Evolutionary conservation across 257 asterid species (phyloP).

Genomic region (Voacanga thouarsii): DNA sequence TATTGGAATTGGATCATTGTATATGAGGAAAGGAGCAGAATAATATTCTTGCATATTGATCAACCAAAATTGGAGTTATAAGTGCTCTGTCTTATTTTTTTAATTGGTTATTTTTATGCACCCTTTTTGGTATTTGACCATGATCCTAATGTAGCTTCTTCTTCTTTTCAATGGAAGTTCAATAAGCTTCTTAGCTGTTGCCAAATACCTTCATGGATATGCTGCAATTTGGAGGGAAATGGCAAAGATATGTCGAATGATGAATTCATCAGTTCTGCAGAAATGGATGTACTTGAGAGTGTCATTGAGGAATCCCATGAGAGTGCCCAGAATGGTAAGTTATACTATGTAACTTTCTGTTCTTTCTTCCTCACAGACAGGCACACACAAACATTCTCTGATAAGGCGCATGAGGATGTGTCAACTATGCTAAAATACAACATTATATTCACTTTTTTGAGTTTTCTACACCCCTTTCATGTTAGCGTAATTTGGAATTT

Average conservation of each 20-base stretch:
- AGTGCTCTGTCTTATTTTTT: not conserved
- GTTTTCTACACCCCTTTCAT: not conserved
- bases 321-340: conserved; percentile 33
- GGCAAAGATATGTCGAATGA: conserved; percentile 40
- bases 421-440: too few relatives aligned
- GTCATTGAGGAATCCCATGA: conserved; percentile 32
- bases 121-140: not conserved
- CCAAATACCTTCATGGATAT: conserved; percentile 75
- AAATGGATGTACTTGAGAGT: conserved; percentile 89
- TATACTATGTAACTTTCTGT: conserved; percentile 9
- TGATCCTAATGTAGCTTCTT: conserved; percentile 8
- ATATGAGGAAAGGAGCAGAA: not conserved
- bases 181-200: conserved; percentile 57
- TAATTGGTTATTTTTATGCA: not conserved
- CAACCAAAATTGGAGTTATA: not conserved
- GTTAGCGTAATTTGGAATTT: conserved; percentile 14
- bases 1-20: not conserved
- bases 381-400: not conserved
- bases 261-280: conserved; percentile 57
- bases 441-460: not conserved
- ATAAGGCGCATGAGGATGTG: too few relatives aligned
- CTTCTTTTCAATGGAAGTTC: conserved; percentile 38
- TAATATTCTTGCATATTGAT: not conserved
- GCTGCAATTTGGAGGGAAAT: conserved; percentile 85
- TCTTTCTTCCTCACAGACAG: not conserved